Base-by-base conservation (phyloP, 768 basidiomycete species). In the Suillus plorans region DNA sequence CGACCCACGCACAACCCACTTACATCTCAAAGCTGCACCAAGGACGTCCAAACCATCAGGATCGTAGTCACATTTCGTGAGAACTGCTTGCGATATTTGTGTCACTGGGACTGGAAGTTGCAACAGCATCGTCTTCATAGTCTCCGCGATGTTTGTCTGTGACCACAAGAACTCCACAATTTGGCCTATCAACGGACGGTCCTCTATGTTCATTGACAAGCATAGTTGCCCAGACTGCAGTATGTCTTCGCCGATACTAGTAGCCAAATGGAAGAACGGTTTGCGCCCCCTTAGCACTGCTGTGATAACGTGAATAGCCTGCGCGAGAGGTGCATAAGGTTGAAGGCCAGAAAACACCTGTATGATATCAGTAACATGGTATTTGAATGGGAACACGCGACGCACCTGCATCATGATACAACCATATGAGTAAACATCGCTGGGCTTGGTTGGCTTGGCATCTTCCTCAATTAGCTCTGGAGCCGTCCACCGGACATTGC, bases 291-390 rank as follows among this genome's bases (percentile, higher is more conserved):
- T 4, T 4, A 4, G 0, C 4, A 10, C 0, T 10, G 20, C 44
- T n/a, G 6, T 0, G 0, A 45, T n/a, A n/a, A 45, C 9, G 3
- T 9, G 20, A 0, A 45, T 0, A n/a, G 5, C 1, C 1, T 4
- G 1, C 4, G 4, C 1, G 0, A n/a, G 4, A 9, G 0, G 0
- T 0, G 9, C 8, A n/a, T 45, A 45, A 45, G 44, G 44, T 10
- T n/a, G 44, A n/a, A 0, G 9, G 20, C 44, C 20, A 45, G 20
- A 45, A 45, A 45, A 45, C 44, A 45, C 20, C 44, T 45, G 4
- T 20, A 4, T 9, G 4, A n/a, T 20, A 10, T 45, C 9, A n/a
- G 20, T 0, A n/a, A 10, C 9, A n/a, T 45, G 0, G 9, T 0
- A 45, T 45, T 4, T 4, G 20, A 45, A 6, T 36, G 20, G 1